Conservation (phyloP, 345 rosid species). For the Turnera subulata region DNA sequence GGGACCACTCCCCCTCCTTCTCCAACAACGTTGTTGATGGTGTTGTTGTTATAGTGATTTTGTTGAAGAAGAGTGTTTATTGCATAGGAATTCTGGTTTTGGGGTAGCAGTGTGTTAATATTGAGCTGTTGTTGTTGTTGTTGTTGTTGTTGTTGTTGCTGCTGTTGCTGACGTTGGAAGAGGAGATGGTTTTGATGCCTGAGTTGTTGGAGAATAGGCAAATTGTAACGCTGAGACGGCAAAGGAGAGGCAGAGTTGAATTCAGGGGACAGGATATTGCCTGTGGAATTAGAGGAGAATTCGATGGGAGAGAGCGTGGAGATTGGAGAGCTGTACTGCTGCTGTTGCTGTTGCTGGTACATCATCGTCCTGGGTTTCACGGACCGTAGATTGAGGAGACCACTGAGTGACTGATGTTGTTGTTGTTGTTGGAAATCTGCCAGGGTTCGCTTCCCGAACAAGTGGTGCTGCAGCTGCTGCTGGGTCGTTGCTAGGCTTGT, state of each 20-base stretch:
- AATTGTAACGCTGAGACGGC: constrained; percentile 44
- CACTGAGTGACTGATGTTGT: constrained; percentile 27
- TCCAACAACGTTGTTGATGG: neutral
- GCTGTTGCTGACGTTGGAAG: too few species aligned
- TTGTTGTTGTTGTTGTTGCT: too few species aligned
- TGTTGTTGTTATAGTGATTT: neutral
- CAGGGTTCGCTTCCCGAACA: constrained; percentile 64
- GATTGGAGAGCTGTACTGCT: constrained; percentile 41
- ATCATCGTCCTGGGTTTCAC: constrained; percentile 55
- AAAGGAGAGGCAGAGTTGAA: constrained; percentile 12
- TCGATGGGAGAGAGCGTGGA: constrained; percentile 43
- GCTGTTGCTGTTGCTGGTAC: constrained; percentile 8
- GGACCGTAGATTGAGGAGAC: constrained; percentile 48
- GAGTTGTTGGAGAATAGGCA: constrained; percentile 56
- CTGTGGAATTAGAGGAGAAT: constrained; percentile 20
- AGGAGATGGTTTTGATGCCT: constrained; percentile 10
- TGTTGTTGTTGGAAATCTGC: constrained; percentile 60
- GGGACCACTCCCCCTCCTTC: constrained; percentile 5
- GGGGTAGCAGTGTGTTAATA: neutral
- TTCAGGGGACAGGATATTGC: constrained; percentile 18
- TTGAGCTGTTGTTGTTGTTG: too few species aligned
- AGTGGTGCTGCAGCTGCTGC: neutral
- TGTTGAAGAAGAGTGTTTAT: constrained; percentile 12
- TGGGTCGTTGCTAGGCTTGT: neutral
- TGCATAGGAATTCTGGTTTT: constrained; percentile 3